Evolutionary conservation across 768 basidiomycete genomes (phyloP).

Genomic region (Heimioporus sp.): DNA sequence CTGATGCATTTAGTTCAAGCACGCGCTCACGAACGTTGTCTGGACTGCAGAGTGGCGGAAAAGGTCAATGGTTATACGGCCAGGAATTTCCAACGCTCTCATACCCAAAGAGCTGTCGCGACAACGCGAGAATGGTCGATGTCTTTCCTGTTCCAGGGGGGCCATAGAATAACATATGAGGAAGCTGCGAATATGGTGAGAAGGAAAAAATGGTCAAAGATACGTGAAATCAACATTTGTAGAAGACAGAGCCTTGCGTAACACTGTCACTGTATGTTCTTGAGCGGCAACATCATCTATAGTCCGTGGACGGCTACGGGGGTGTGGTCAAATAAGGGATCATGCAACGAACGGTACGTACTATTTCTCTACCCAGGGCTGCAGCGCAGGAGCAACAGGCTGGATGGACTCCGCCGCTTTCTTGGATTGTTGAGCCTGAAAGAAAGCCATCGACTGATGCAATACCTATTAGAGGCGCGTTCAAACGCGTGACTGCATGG

Average conservation of each 20-base stretch:
- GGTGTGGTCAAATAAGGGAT: conserved; percentile 3
- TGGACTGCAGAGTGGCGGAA: conserved; percentile 52
- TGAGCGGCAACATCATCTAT: conserved; percentile 98
- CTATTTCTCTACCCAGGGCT: conserved; percentile 99
- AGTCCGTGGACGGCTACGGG: conserved; percentile 84
- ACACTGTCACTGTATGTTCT: conserved; percentile 91
- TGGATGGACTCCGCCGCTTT: conserved; percentile 41
- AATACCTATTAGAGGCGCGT: conserved; percentile 30
- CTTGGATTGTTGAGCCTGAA: conserved; percentile 47
- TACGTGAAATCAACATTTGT: conserved; percentile 66
- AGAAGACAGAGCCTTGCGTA: conserved; percentile 86
- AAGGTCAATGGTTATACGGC: neutral
- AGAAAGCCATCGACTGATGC: conserved; percentile 65
- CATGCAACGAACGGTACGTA: conserved; percentile 38
- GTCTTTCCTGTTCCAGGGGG: conserved; percentile 99
- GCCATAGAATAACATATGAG: conserved; percentile 99
- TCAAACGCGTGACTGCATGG: conserved; percentile 49
- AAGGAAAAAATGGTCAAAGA: neutral
- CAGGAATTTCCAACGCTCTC: conserved; percentile 17
- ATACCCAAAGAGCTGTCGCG: conserved; percentile 93
- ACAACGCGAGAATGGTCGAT: conserved; percentile 92
- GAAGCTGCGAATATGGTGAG: conserved; percentile 59
- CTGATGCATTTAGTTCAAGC: conserved; percentile 96
- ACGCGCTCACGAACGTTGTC: conserved; percentile 93
- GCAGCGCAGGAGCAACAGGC: conserved; percentile 53